Evolutionary conservation across 2,329 filamentous ascomycete genomes (phyloP).

Genomic region (Alternaria sp.): DNA sequence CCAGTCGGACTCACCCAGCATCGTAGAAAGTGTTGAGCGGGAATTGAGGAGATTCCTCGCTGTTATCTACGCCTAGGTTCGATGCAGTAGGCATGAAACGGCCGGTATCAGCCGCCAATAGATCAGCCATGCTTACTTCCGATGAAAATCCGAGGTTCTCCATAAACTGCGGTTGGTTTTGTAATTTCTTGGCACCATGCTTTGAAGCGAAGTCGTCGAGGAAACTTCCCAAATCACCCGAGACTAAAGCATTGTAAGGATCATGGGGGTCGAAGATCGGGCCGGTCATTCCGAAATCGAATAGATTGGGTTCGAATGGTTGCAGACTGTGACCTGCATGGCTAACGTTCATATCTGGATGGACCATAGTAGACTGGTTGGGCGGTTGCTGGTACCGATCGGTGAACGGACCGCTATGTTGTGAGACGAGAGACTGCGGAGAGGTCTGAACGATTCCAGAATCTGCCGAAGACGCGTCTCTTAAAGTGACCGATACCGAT

Average conservation of each 20-base stretch:
- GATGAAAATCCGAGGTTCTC: conserved; percentile 69
- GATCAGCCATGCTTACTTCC: conserved; percentile 64
- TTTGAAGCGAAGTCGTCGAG: conserved; percentile 65
- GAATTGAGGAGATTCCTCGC: conserved; percentile 23
- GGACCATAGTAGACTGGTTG: conserved; percentile 19
- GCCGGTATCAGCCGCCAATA: conserved; percentile 46
- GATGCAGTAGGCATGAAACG: conserved; percentile 47
- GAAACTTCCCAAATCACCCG: conserved; percentile 56
- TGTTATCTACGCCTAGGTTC: conserved; percentile 30
- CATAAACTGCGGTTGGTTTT: conserved; percentile 69
- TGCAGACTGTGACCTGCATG: conserved; percentile 1
- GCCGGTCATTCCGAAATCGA: conserved; percentile 6
- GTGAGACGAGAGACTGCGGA: conserved; percentile 13
- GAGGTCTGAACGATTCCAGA: conserved; percentile 14
- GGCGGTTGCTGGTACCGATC: conserved; percentile 6
- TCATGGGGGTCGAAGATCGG: conserved; percentile 12
- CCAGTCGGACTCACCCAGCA: conserved; percentile 6
- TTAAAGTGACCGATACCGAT: neutral
- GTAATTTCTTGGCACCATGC: conserved; percentile 60
- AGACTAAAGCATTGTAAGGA: conserved; percentile 43
- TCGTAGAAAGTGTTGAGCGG: conserved; percentile 31
- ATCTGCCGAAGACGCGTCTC: conserved; percentile 1
- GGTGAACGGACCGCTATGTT: conserved; percentile 1
- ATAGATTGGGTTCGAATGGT: conserved; percentile 11
- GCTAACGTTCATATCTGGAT: conserved; percentile 29